Base-by-base conservation (phyloP, 495 filamentous ascomycete species). In the Tuber magnatum region DNA sequence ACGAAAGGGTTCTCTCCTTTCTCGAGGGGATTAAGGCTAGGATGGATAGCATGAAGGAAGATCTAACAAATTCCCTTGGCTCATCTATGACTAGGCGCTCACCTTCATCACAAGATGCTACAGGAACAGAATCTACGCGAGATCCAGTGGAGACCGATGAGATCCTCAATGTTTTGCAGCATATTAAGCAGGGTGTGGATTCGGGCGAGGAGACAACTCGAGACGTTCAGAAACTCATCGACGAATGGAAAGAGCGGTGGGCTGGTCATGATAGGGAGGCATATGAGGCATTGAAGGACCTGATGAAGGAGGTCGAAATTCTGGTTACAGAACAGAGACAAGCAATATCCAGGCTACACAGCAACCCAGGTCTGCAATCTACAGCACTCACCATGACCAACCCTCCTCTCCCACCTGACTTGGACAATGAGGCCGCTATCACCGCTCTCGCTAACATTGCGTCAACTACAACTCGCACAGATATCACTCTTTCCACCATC, bases 391-490 rank as follows among this genome's bases (percentile, higher is more conserved):
- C 80, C 18, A 82, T 78, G 14, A 74, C 72, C 8, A 81, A 80
- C 28, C 80, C 80, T n/a, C 80, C 80, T 35, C 80, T 82, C 46
- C 80, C 77, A 8, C 80, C 80, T 14, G 80, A 82, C 65, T 76
- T 82, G 18, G 80, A 82, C 69, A 82, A 82, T 51, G 80, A 82
- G 70, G 80, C 80, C 1, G 80, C 80, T n/a, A 82, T 82, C 44
- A 82, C 81, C 65, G 81, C 81, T 38, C 78, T 82, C 39, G 81
- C 81, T 24, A 82, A 82, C 72, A 82, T 82, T 68, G 81, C 81
- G 28, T 82, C 81, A 16, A 82, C 81, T 24, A 82, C 81, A 22
- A 78, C 81, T 61, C 81, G 81, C 35, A 82, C 81, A 40, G 81
- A 80, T 73, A 80, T 80, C 71, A 82, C 81, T 16, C 75, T 82